A percentile compares a stretch with the other conserved stretches of the same genome.
Conservation (phyloP, 305 asterid species). For the Fraxinus albicans region DNA sequence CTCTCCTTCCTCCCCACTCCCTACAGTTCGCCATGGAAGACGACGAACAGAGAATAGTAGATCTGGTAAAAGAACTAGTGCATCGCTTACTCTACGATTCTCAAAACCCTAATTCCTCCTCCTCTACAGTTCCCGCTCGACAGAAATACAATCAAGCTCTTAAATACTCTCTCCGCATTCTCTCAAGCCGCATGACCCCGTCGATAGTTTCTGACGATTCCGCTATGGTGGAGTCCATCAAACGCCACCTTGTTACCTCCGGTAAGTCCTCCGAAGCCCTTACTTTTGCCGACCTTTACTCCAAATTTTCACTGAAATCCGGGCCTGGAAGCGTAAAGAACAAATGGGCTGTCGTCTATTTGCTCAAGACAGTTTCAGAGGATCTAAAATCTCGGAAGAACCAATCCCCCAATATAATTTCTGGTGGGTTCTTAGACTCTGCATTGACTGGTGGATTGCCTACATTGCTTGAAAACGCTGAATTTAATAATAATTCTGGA, state of each 20-base stretch:
- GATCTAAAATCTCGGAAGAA: constrained; percentile 57
- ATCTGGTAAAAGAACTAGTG: constrained; percentile 88
- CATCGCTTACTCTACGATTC: constrained; percentile 57
- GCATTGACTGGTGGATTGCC: constrained; percentile 77
- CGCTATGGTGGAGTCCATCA: constrained; percentile 89
- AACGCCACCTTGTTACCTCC: constrained; percentile 78
- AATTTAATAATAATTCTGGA: constrained; percentile 28
- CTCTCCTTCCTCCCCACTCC: not conserved
- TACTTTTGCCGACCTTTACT: constrained; percentile 71
- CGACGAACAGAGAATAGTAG: constrained; percentile 28
- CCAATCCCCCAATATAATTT: constrained; percentile 33
- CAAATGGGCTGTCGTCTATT: constrained; percentile 90
- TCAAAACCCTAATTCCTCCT: constrained; percentile 51
- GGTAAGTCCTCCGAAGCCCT: constrained; percentile 98
- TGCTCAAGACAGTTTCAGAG: constrained; percentile 84
- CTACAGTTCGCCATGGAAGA: not conserved
- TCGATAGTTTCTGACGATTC: constrained; percentile 71
- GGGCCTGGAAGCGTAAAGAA: constrained; percentile 80
- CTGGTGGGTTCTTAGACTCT: constrained; percentile 54
- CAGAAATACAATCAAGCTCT: constrained; percentile 65
- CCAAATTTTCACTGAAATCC: constrained; percentile 61
- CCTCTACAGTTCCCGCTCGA: constrained; percentile 26
- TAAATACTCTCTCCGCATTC: constrained; percentile 78
- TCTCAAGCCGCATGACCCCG: constrained; percentile 87
- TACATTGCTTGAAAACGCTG: constrained; percentile 45